phyloP scores from a whole-genome alignment of 768 basidiomycete genomes.

The Baorangia bicolor region DNA sequence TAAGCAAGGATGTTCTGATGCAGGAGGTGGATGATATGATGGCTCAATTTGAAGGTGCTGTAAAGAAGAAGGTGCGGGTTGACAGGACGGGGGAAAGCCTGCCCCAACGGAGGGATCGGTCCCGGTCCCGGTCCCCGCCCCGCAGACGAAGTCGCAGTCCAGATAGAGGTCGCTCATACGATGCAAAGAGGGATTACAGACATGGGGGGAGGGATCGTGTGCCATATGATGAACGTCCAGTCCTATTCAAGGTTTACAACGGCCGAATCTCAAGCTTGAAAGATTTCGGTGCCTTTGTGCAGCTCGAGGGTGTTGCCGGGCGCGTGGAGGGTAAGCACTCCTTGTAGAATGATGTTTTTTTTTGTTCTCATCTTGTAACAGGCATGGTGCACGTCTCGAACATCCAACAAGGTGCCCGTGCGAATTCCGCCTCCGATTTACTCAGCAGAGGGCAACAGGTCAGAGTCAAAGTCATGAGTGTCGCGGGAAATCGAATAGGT shows the following conservation, averaged over 20 bases:
- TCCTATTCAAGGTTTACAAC: slow-evolving; percentile 92
- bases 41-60: slow-evolving; percentile 65
- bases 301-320: slow-evolving; percentile 82
- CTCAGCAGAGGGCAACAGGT: slow-evolving; percentile 81
- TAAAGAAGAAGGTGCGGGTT: slow-evolving; percentile 54
- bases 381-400: slow-evolving; percentile 98
- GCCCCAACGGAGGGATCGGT: slow-evolving; percentile 55
- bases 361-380: slow-evolving; percentile 32
- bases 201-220: slow-evolving; percentile 37
- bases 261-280: slow-evolving; percentile 84
- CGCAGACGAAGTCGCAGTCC: slow-evolving; percentile 61
- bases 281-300: slow-evolving; percentile 96
- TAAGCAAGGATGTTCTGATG: slow-evolving; percentile 77
- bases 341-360: neutral
- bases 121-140: slow-evolving; percentile 44
- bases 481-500: slow-evolving; percentile 75
- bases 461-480: slow-evolving; percentile 96
- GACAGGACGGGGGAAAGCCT: slow-evolving; percentile 47
- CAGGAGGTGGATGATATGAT: slow-evolving; percentile 91
- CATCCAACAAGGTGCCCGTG: slow-evolving; percentile 81
- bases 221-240: slow-evolving; percentile 72
- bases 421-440: slow-evolving; percentile 84
- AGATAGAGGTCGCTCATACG: slow-evolving; percentile 50
- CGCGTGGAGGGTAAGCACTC: slow-evolving; percentile 79
- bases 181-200: slow-evolving; percentile 41